phyloP scores from a whole-genome alignment of 2,329 filamentous ascomycete genomes.

The Penicillium sp. region DNA sequence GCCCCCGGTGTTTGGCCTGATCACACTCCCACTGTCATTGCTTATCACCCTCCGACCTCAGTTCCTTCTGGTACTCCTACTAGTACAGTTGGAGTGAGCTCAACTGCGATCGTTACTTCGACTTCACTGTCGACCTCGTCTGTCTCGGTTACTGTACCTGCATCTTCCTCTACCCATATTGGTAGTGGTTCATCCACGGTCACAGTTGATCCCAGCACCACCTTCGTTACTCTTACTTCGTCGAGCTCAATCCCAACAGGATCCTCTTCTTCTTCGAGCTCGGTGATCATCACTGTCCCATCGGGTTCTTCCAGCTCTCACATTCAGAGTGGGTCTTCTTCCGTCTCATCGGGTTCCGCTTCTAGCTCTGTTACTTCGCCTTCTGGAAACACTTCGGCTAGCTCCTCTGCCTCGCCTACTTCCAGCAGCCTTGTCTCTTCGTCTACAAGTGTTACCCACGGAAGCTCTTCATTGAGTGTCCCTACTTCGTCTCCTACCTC shows the following conservation, averaged over 20 bases:
- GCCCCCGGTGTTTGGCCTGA: constrained; percentile 30
- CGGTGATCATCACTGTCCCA: constrained; percentile 4
- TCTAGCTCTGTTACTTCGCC: constrained; percentile 3
- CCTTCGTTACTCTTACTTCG: constrained; percentile 12
- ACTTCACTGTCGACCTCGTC: constrained; percentile 9
- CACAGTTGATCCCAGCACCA: constrained; percentile 5
- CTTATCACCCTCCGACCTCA: constrained; percentile 9
- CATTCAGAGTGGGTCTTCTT: background rate
- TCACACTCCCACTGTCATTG: constrained; percentile 25
- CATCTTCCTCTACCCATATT: background rate
- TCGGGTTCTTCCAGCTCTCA: constrained; percentile 5
- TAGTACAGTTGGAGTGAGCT: constrained; percentile 8
- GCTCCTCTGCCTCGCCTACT: background rate
- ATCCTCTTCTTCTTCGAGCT: constrained; percentile 8
- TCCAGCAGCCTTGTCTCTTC: background rate
- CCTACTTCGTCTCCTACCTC: background rate
- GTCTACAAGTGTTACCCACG: background rate
- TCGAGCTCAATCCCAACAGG: background rate
- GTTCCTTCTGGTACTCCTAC: constrained; percentile 6
- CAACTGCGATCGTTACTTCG: constrained; percentile 1
- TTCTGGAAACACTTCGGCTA: background rate
- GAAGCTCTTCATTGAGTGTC: background rate
- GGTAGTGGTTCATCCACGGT: background rate
- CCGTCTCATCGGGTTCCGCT: constrained; percentile 4
- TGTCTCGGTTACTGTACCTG: constrained; percentile 3